These are phyloP conservation scores for Saccharomycopsis sp. DNA, from an alignment of 805 yeast genomes.

Conservation along the genomic window DNA sequence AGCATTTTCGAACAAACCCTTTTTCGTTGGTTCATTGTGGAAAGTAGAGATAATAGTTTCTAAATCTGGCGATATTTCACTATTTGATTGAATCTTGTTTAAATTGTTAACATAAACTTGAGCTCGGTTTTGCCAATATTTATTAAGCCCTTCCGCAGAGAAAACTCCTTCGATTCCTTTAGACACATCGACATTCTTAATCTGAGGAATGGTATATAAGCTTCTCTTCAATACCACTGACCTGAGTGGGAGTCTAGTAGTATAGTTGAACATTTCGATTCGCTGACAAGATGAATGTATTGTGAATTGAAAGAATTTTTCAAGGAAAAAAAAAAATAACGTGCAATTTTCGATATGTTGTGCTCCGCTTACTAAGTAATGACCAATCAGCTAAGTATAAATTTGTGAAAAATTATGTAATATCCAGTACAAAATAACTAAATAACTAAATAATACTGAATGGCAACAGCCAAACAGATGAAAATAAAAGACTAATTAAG, in stretches of 20 bases:
- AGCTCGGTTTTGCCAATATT: constrained; percentile 44
- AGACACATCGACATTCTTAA: constrained; percentile 24
- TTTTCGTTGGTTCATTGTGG: constrained; percentile 24
- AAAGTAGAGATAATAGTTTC: constrained; percentile 12
- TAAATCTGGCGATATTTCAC: constrained; percentile 20
- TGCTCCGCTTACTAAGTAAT: neutral
- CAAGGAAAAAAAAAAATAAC: neutral
- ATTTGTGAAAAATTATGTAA: neutral
- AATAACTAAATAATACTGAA: neutral
- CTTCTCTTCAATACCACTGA: constrained; percentile 4
- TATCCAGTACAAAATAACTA: neutral
- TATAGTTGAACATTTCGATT: neutral
- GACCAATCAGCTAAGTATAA: neutral
- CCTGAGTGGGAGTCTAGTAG: too few relatives aligned
- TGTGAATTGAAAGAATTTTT: neutral
- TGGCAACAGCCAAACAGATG: neutral
- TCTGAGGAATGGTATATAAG: constrained; percentile 22
- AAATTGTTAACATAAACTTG: constrained; percentile 33
- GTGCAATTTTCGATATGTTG: neutral
- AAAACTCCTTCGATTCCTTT: constrained; percentile 44
- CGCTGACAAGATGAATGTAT: neutral
- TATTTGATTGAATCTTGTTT: constrained; percentile 28
- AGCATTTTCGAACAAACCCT: constrained; percentile 32
- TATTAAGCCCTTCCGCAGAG: constrained; percentile 39
- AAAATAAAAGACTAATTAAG: neutral